phyloP scores from a whole-genome alignment of 257 asterid genomes.

The Echium plantagineum region DNA sequence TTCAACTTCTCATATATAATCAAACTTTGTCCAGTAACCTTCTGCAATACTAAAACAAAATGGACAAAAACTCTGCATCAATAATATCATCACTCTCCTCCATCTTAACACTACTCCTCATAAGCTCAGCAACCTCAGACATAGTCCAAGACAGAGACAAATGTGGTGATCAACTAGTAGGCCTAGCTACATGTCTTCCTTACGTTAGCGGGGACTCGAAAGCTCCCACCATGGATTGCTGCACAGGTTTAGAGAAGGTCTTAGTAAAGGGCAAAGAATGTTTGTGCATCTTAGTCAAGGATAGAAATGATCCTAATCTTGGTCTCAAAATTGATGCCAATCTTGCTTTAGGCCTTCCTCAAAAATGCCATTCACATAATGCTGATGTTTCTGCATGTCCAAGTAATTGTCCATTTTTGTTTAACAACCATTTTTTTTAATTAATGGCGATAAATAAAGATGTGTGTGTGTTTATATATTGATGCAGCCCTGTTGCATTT shows the following conservation, averaged over 20 bases:
- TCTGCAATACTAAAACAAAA: no score
- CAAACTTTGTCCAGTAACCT: no score
- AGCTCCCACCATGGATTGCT: conserved; percentile 55
- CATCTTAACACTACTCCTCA: neutral
- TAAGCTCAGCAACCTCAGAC: conserved; percentile 24
- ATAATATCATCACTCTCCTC: neutral
- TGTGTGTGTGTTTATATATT: neutral
- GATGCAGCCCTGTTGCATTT: conserved; percentile 52
- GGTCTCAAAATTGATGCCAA: conserved; percentile 61
- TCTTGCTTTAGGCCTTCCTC: conserved; percentile 53
- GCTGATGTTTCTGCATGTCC: conserved; percentile 36
- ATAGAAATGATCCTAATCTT: conserved; percentile 60
- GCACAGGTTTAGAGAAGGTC: conserved; percentile 44
- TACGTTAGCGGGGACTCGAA: conserved; percentile 48
- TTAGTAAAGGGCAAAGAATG: conserved; percentile 36
- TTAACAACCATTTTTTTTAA: neutral
- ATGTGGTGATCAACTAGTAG: conserved; percentile 41
- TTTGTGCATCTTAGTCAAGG: conserved; percentile 56
- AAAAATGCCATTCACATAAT: conserved; percentile 29
- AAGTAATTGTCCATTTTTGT: conserved; percentile 13
- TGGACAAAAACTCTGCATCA: neutral
- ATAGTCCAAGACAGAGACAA: conserved; percentile 37
- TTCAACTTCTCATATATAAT: no score
- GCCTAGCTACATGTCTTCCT: conserved; percentile 60
- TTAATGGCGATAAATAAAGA: neutral